These are phyloP conservation scores for Teratosphaeria pseudoeucalypti DNA, from an alignment of 2,329 filamentous ascomycete species.

Conservation along the genomic window DNA sequence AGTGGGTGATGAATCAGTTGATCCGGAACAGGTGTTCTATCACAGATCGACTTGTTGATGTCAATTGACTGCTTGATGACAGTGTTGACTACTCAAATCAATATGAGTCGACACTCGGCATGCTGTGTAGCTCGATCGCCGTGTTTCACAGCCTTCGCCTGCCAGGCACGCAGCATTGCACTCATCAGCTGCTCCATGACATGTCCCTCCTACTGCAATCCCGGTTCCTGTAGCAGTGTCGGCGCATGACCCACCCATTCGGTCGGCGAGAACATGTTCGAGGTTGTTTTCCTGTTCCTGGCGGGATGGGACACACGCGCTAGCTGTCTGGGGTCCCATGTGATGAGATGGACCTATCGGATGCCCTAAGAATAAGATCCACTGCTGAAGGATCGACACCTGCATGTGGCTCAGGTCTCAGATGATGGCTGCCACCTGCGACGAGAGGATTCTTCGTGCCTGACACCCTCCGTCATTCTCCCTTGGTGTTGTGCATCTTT, in stretches of 20 bases:
- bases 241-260: not conserved
- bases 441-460: not conserved
- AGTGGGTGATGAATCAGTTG: too few relatives aligned
- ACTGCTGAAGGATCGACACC: not conserved
- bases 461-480: not conserved
- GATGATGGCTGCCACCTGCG: not conserved
- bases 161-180: not conserved
- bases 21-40: too few relatives aligned
- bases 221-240: not conserved
- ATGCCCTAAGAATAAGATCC: not conserved
- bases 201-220: not conserved
- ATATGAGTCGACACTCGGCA: too few relatives aligned
- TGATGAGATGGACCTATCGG: not conserved
- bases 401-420: not conserved
- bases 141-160: not conserved
- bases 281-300: not conserved
- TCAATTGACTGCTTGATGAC: too few relatives aligned
- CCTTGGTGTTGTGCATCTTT: not conserved
- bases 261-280: not conserved
- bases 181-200: not conserved
- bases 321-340: not conserved
- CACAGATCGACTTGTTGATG: too few relatives aligned
- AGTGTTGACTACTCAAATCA: too few relatives aligned
- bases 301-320: not conserved
- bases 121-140: not conserved